A percentile compares a stretch with the other conserved stretches of the same genome.
phyloP scores from a whole-genome alignment of 176 grass and related monocot species.

The Carex pumila region DNA sequence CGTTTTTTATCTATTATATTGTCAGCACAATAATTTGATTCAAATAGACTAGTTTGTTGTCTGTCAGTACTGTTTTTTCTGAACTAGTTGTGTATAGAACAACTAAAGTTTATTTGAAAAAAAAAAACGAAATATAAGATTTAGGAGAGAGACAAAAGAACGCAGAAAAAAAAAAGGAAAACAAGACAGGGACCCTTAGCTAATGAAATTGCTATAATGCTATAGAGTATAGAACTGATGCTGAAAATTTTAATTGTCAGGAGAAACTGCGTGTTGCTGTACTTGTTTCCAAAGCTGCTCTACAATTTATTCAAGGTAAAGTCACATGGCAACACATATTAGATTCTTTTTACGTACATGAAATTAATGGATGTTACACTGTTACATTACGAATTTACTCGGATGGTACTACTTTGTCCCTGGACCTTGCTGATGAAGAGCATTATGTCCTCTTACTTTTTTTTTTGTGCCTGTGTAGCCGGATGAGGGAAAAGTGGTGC shows the following conservation, averaged over 20 bases:
- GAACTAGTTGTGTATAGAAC: background rate
- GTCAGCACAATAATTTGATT: background rate
- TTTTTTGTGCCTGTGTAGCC: background rate
- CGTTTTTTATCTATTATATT: background rate
- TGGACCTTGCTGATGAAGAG: background rate
- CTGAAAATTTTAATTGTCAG: conserved; percentile 32
- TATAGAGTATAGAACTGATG: background rate
- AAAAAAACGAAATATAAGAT: background rate
- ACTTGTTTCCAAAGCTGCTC: conserved; percentile 91
- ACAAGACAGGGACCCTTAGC: background rate
- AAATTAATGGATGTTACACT: background rate
- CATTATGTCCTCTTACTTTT: background rate
- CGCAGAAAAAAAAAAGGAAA: background rate
- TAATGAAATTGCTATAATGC: background rate
- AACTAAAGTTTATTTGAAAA: background rate
- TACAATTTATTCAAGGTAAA: conserved; percentile 81
- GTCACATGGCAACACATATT: background rate
- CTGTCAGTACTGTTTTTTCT: background rate
- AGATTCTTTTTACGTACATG: background rate
- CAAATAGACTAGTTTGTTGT: background rate
- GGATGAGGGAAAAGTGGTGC: background rate
- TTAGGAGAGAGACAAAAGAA: background rate
- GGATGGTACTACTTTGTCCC: background rate
- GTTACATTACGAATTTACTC: background rate
- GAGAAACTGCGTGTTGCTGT: conserved; percentile 92